Evolutionary conservation across 805 yeast species (phyloP), one percentile per base, ranked within the genome.

Genomic region (Barnettozyma sp.): DNA sequence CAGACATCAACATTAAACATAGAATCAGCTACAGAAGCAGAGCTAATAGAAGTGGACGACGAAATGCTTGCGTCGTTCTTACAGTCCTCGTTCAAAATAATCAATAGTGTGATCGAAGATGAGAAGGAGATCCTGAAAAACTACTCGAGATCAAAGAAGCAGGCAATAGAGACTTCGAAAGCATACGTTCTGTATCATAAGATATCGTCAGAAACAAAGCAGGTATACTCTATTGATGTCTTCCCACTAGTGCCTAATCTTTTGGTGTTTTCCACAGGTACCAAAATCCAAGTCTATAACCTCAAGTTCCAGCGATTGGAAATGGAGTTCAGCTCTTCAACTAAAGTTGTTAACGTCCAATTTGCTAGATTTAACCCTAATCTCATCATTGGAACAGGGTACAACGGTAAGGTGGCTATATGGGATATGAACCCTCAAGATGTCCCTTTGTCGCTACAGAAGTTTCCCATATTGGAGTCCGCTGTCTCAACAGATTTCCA

Each of bases 351-450:
- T 1, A 40, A 47, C 6, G 60, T 68, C 8, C 60, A 59, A 37
- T 72, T 74, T 40, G 67, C 70, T 21, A 48, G 48, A 9, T 42
- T 52, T 12, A 56, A 61, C 16, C 52, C 69, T 2, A 57, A 60
- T 33, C 59, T 64, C 34, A 54, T 76, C 1, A 50, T 71, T 19
- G 78, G 68, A 0, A 75, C 79, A 0, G 61, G 73, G 5, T 48
- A 49, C 13, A 68, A 69, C 45, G 82, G 82, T 0, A 62, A 63
- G 33, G 30, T 76, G 1, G 66, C 65, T n/a, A 52, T 70, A 7
- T 75, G 78, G 78, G 71, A 73, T 18, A 20, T 46, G 18, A 27
- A 26, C 5, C 29, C 30, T n/a, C 18, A 26, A 12, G 46, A 38
- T 11, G 26, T 39, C 0, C 38, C 40, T 13, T 26, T 26, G 14